Conservation (phyloP, 306 rosid species). For the Oxytropis ochrocephala region DNA sequence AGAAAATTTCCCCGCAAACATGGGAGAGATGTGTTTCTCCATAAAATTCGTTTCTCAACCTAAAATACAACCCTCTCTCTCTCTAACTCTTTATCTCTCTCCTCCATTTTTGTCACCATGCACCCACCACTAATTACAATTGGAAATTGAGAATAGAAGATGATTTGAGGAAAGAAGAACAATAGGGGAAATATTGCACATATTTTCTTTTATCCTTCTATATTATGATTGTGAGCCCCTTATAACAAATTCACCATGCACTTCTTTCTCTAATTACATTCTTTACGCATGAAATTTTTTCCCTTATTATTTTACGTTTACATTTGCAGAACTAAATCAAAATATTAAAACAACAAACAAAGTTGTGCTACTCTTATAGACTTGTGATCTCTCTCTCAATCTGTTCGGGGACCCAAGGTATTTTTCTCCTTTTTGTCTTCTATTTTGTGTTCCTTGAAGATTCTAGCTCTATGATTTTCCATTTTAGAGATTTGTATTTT, state of each 20-base stretch:
- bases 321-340: not conserved
- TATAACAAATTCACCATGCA: not conserved
- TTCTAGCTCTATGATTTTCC: too few relatives aligned
- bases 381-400: not conserved
- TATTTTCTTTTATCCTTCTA: too few relatives aligned
- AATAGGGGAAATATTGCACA: too few relatives aligned
- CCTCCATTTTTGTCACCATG: not conserved
- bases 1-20: constrained; percentile 10
- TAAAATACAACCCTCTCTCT: constrained; percentile 11
- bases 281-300: not conserved
- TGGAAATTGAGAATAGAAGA: not conserved
- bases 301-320: not conserved
- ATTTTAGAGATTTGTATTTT: too few relatives aligned
- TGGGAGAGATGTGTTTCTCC: constrained; percentile 31
- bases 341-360: not conserved
- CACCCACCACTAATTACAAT: not conserved
- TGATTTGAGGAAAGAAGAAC: not conserved
- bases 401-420: constrained; percentile 30
- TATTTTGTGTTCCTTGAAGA: not conserved
- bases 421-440: not conserved
- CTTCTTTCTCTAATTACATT: not conserved
- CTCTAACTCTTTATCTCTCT: not conserved
- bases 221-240: constrained; percentile 14
- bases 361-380: not conserved
- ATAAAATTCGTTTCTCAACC: constrained; percentile 23